Base-by-base conservation (phyloP, 805 yeast genomes). In the Spathaspora hagerdaliae region DNA sequence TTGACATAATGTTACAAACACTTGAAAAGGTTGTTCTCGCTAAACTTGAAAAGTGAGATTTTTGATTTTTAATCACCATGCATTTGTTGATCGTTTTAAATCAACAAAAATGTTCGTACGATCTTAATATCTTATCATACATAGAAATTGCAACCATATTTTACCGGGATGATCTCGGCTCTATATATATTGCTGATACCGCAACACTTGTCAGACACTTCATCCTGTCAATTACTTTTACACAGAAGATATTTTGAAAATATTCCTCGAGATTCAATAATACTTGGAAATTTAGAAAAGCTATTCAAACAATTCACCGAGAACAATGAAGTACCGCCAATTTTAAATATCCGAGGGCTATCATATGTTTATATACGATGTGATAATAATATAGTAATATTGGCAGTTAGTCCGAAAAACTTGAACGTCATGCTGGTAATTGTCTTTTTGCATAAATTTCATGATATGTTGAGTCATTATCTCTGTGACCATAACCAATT, bases 361-460 rank as follows among this genome's bases (percentile, higher is more conserved):
- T 74, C 75, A 54, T 86, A 78, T 59, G 64, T 80, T n/a, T 78
- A 75, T 53, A 61, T 82, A 9, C 64, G 67, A 50, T 64, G 59
- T 29, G 78, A 73, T 46, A 73, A 79, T 50, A 73, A 69, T 43
- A 54, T 79, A 3, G 50, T 70, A 5, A 41, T 77, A 7, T 46
- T 78, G 58, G 65, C 74, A 3, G 78, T 75, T 1, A 55, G 73
- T 1, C 54, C 65, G 24, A 56, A 56, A 29, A 82, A 85, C 55
- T 58, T 77, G 45, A 79, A 85, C 63, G 79, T 73, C 6, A 75
- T 84, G 79, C 75, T 79, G 59, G 64, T 75, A 15, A 57, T 85
- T 39, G 66, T 79, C 6, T 86, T 85, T 56, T 59, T 87, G 31
- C 69, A 77, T 41, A 57, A 64, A 41, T 61, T 71, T 46, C 58